phyloP scores from a whole-genome alignment of 164 flowering plant genomes.

The Chimonanthus salicifolius region DNA sequence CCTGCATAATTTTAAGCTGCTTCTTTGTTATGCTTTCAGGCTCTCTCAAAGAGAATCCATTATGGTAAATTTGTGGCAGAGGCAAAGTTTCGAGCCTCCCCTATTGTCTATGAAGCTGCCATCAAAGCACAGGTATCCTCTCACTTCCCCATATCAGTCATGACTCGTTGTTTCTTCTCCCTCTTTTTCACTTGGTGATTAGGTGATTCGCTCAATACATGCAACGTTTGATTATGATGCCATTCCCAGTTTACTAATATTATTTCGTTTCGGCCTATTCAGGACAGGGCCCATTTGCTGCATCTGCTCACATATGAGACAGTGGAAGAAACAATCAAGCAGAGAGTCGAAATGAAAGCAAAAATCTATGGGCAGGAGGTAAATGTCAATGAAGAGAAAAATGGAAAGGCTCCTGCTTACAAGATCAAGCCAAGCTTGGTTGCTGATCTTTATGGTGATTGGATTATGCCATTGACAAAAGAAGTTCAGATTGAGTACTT shows the following conservation, averaged over 20 bases:
- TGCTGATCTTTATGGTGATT: slow-evolving; percentile 71
- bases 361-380: slow-evolving; percentile 65
- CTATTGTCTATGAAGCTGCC: slow-evolving; percentile 59
- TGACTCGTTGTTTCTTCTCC: neutral
- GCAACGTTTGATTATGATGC: neutral
- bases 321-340: slow-evolving; percentile 64
- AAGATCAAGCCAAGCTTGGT: slow-evolving; percentile 78
- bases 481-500: slow-evolving; percentile 82
- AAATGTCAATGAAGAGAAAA: slow-evolving; percentile 14
- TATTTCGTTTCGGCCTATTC: slow-evolving; percentile 16
- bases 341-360: slow-evolving; percentile 77
- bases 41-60: slow-evolving; percentile 88
- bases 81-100: slow-evolving; percentile 73
- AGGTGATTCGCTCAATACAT: too few species aligned
- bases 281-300: slow-evolving; percentile 65
- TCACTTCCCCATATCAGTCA: neutral
- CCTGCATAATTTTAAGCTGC: neutral
- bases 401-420: slow-evolving; percentile 41
- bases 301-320: slow-evolving; percentile 58
- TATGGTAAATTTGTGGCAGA: slow-evolving; percentile 95
- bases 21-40: slow-evolving; percentile 33
- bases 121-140: slow-evolving; percentile 62
- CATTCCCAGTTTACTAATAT: neutral
- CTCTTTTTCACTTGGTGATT: too few species aligned
- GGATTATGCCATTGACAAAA: slow-evolving; percentile 98